Evolutionary conservation across 768 basidiomycete species (phyloP), one percentile per base, ranked within the genome.

Genomic region (Lactarius evosmus): DNA sequence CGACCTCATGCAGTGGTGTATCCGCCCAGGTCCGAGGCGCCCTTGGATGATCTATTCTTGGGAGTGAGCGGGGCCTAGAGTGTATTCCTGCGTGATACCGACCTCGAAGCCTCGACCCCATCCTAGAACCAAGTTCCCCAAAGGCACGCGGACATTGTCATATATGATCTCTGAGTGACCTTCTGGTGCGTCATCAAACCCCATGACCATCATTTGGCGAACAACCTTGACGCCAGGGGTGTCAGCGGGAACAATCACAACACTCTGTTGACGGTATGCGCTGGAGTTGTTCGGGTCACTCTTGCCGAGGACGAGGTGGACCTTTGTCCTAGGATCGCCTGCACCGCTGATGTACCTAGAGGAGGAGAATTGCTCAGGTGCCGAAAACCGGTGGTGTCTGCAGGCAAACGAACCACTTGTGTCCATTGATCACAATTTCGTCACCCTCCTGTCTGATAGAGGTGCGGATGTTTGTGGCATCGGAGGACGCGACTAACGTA

Each of bases 1-100:
- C 8, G 93, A 91, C 41, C 97, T 87, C 97, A 99, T 99, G 80
- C 96, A 97, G 72, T 95, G 93, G 71, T 96, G 95, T 70, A 96
- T 91, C 60, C 95, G 88, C n/a, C 95, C 95, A 56, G 95, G 95
- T 46, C 93, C 95, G 58, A 98, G 86, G 66, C 95, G 91, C 49
- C 95, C 95, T 84, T 98, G 95, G 66, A 98, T 91, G 67, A 95
- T 94, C 84, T 86, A 65, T n/a, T 27, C 22, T 14, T 49, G 34
- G 29, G 32, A 33, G 54, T 30, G 38, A 55, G 50, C 33, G 30
- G 56, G 25, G 44, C 36, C 17, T 38, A 60, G 38, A 56, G 30
- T 22, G 30, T 2, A 58, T 29, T 29, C 27, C 58, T 41, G 46
- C 19, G 7, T 7, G 38, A 9, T 19, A 60, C 73, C 29, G 64